phyloP scores from a whole-genome alignment of 352 stramenopile genomes.

The Elongisporangium prolatum region DNA sequence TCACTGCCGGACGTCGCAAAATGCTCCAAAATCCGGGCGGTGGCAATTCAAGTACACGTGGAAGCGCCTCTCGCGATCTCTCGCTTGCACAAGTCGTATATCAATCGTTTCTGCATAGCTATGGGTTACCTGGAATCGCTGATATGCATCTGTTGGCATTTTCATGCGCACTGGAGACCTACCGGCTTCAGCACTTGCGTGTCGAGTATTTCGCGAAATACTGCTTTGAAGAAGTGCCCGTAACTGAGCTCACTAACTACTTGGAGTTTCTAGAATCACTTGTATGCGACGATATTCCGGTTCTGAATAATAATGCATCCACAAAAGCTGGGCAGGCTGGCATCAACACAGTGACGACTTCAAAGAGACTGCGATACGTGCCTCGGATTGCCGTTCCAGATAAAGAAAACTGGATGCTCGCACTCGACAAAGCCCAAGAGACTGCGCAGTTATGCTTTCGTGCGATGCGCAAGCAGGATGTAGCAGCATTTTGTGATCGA shows the following conservation, averaged over 20 bases:
- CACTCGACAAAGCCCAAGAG: conserved; percentile 62
- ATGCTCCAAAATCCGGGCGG: conserved; percentile 16
- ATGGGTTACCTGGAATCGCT: conserved; percentile 69
- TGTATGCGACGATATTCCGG: conserved; percentile 42
- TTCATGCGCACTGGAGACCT: conserved; percentile 61
- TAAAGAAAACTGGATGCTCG: conserved; percentile 62
- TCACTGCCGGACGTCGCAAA: conserved; percentile 55
- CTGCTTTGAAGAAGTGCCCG: conserved; percentile 66
- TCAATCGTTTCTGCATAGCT: conserved; percentile 77
- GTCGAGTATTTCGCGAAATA: conserved; percentile 76
- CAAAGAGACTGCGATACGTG: conserved; percentile 44
- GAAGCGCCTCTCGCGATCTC: conserved; percentile 22
- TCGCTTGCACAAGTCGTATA: conserved; percentile 74
- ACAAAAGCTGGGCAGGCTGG: neutral
- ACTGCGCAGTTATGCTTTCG: conserved; percentile 62
- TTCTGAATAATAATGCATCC: neutral
- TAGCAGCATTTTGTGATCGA: conserved; percentile 59
- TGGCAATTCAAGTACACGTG: conserved; percentile 13
- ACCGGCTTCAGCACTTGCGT: conserved; percentile 57
- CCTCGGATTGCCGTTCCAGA: conserved; percentile 55
- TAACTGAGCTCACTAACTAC: conserved; percentile 50
- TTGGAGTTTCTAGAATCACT: conserved; percentile 77
- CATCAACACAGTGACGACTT: conserved; percentile 6
- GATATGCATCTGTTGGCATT: conserved; percentile 80
- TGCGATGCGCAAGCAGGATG: conserved; percentile 61